Evolutionary conservation across 1,284 basidiomycete species (phyloP).

Genomic region (Ustilago bromivora): DNA sequence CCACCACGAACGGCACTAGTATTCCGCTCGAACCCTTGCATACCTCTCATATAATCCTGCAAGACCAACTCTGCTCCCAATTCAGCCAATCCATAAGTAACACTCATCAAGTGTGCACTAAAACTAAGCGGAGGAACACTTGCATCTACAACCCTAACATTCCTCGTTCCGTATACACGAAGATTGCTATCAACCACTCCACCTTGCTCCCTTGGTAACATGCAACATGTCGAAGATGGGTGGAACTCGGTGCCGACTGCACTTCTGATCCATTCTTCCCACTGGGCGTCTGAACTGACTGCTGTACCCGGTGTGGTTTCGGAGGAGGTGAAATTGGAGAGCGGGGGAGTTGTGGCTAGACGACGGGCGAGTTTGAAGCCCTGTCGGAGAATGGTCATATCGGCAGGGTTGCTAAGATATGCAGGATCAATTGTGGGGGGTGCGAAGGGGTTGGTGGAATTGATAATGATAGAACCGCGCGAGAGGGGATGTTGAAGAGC

Average conservation of each 20-base stretch:
- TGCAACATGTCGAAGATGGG: conserved; percentile 71
- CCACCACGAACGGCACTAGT: neutral
- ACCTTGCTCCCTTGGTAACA: conserved; percentile 59
- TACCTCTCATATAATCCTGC: conserved; percentile 13
- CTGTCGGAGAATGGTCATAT: conserved; percentile 75
- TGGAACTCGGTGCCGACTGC: conserved; percentile 72
- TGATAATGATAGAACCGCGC: conserved; percentile 72
- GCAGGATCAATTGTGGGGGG: conserved; percentile 76
- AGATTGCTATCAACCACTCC: conserved; percentile 62
- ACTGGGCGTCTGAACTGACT: conserved; percentile 71
- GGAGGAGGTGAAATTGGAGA: conserved; percentile 25
- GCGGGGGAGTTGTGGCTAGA: conserved; percentile 67
- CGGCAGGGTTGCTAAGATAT: conserved; percentile 72
- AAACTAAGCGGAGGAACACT: conserved; percentile 68
- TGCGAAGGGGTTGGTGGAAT: conserved; percentile 74
- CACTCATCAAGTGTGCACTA: conserved; percentile 72
- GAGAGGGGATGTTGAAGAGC: conserved; percentile 78
- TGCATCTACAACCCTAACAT: conserved; percentile 56
- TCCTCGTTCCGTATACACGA: conserved; percentile 59
- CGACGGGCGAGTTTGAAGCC: conserved; percentile 75
- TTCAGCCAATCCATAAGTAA: conserved; percentile 75
- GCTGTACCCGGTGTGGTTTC: conserved; percentile 41
- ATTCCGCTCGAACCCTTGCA: neutral
- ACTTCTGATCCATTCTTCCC: conserved; percentile 72
- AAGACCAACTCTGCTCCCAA: conserved; percentile 56